These are phyloP conservation scores for Penicillium sp. DNA, from an alignment of 2,329 filamentous ascomycete genomes.

Conservation along the genomic window DNA sequence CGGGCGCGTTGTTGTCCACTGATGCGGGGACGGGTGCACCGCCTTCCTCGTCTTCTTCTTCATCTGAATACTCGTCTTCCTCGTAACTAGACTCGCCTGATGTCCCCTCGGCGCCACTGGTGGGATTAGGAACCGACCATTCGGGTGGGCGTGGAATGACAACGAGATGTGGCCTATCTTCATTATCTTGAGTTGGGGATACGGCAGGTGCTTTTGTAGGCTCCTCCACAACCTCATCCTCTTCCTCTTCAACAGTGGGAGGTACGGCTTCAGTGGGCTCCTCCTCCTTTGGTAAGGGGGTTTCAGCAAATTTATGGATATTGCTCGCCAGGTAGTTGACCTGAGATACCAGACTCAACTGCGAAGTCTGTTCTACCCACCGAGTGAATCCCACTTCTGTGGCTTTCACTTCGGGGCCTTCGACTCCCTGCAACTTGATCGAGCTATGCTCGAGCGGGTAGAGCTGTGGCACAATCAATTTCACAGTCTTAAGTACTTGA, in stretches of 20 bases:
- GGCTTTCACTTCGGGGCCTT: constrained; percentile 58
- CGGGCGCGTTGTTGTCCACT: constrained; percentile 45
- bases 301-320: constrained; percentile 64
- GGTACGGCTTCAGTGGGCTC: constrained; percentile 10
- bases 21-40: constrained; percentile 36
- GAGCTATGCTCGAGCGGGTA: constrained; percentile 70
- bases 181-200: constrained; percentile 16
- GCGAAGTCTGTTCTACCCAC: constrained; percentile 55
- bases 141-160: constrained; percentile 75
- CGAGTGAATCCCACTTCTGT: constrained; percentile 65
- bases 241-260: background rate
- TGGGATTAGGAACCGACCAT: constrained; percentile 54
- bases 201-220: constrained; percentile 13
- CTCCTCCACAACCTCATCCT: constrained; percentile 10
- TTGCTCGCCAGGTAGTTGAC: constrained; percentile 73
- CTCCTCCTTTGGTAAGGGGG: constrained; percentile 38
- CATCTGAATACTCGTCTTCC: constrained; percentile 46
- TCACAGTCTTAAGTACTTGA: constrained; percentile 61
- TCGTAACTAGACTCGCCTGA: constrained; percentile 46
- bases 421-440: constrained; percentile 64
- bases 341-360: constrained; percentile 67
- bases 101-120: constrained; percentile 37
- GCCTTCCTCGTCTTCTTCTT: constrained; percentile 45
- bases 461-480: constrained; percentile 65
- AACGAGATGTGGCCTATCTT: constrained; percentile 64